A percentile compares a stretch with the other conserved stretches of the same genome.
phyloP scores from a whole-genome alignment of 371 early-diverging fungal species.

The Mucor sp. region DNA sequence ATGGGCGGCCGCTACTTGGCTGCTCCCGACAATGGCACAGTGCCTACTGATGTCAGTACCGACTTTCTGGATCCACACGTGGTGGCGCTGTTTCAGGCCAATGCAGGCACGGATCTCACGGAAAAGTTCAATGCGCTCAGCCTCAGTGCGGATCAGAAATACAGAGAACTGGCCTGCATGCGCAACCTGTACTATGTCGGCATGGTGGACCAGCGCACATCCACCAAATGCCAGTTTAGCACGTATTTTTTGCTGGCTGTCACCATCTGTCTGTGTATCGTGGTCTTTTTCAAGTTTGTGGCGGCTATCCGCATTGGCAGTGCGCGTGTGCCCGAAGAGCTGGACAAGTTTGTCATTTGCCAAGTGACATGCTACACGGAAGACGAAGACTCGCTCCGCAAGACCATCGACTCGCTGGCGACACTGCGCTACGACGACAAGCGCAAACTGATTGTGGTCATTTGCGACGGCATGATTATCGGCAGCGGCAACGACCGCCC shows the following conservation, averaged over 20 bases:
- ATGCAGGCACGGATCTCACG: slow-evolving; percentile 70
- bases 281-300: slow-evolving; percentile 90
- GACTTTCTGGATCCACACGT: slow-evolving; percentile 59
- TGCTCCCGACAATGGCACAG: slow-evolving; percentile 32
- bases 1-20: slow-evolving; percentile 42
- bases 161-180: slow-evolving; percentile 64
- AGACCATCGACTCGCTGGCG: slow-evolving; percentile 92
- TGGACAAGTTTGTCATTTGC: slow-evolving; percentile 89
- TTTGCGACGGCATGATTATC: slow-evolving; percentile 87
- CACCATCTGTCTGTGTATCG: slow-evolving; percentile 71
- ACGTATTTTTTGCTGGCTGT: slow-evolving; percentile 82
- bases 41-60: slow-evolving; percentile 53
- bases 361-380: slow-evolving; percentile 97
- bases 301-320: slow-evolving; percentile 88
- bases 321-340: slow-evolving; percentile 81
- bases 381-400: slow-evolving; percentile 88
- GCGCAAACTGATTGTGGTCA: slow-evolving; percentile 87
- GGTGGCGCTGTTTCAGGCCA: slow-evolving; percentile 63
- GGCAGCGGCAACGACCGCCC: slow-evolving; percentile 93
- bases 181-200: slow-evolving; percentile 88
- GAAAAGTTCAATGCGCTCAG: slow-evolving; percentile 59
- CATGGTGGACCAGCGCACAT: slow-evolving; percentile 80
- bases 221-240: slow-evolving; percentile 83
- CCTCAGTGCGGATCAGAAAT: slow-evolving; percentile 32
- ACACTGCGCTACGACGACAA: slow-evolving; percentile 87